phyloP scores from a whole-genome alignment of 1,139 yeast genomes.

The Yamadazyma pseudoaaseri region DNA sequence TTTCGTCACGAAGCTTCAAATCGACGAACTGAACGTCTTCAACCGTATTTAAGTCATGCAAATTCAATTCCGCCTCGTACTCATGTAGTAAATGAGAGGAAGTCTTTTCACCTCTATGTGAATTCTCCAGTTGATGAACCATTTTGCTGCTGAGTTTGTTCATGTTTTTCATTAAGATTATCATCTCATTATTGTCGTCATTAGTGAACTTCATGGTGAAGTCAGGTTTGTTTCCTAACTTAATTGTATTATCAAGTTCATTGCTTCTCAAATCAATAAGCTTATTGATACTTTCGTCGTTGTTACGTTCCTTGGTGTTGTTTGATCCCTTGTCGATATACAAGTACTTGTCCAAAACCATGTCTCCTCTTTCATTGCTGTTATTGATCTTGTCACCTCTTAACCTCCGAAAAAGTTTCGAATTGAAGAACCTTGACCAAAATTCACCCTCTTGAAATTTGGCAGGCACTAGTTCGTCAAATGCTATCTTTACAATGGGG shows the following conservation, averaged over 20 bases:
- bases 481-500: slow-evolving; percentile 89
- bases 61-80: slow-evolving; percentile 22
- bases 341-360: slow-evolving; percentile 79
- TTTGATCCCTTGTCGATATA: slow-evolving; percentile 46
- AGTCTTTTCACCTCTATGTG: slow-evolving; percentile 3
- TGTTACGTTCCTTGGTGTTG: slow-evolving; percentile 8
- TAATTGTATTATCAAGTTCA: slow-evolving; percentile 75
- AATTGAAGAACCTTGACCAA: slow-evolving; percentile 95
- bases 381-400: slow-evolving; percentile 82
- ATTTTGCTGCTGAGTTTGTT: slow-evolving; percentile 82
- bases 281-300: slow-evolving; percentile 41
- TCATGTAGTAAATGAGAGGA: slow-evolving; percentile 6
- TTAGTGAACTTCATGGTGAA: slow-evolving; percentile 80
- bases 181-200: slow-evolving; percentile 56
- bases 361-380: slow-evolving; percentile 77
- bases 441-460: slow-evolving; percentile 85
- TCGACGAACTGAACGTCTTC: slow-evolving; percentile 63
- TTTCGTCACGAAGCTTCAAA: slow-evolving; percentile 34
- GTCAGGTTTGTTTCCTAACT: slow-evolving; percentile 80
- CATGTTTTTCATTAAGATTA: slow-evolving; percentile 82
- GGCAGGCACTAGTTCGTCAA: slow-evolving; percentile 80
- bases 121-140: slow-evolving; percentile 43
- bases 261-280: slow-evolving; percentile 79
- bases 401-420: slow-evolving; percentile 79
- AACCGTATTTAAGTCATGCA: slow-evolving; percentile 30